These are phyloP conservation scores for Cicer chorassanicum DNA, from an alignment of 306 rosid genomes.

Conservation along the genomic window DNA sequence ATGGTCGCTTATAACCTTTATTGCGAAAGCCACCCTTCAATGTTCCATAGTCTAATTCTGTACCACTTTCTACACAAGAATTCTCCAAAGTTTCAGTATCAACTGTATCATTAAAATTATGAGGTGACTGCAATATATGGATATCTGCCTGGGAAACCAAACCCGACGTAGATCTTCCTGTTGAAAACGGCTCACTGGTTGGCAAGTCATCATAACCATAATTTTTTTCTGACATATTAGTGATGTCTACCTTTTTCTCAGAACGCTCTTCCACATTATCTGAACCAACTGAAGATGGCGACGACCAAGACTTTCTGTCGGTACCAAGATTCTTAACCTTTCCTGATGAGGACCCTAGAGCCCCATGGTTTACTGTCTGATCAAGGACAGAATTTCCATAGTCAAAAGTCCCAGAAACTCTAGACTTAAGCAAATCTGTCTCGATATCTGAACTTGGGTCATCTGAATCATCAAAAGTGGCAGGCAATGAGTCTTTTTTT, in stretches of 20 bases:
- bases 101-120: slow-evolving; percentile 46
- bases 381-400: slow-evolving; percentile 49
- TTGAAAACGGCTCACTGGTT: slow-evolving; percentile 46
- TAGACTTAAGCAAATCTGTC: slow-evolving; percentile 53
- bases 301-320: slow-evolving; percentile 47
- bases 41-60: slow-evolving; percentile 61
- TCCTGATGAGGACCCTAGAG: slow-evolving; percentile 54
- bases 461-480: slow-evolving; percentile 82
- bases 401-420: slow-evolving; percentile 46
- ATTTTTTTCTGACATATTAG: slow-evolving; percentile 42
- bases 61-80: slow-evolving; percentile 47
- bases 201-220: slow-evolving; percentile 46
- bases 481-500: slow-evolving; percentile 57
- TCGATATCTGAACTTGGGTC: slow-evolving; percentile 73
- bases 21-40: slow-evolving; percentile 90
- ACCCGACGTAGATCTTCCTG: slow-evolving; percentile 40
- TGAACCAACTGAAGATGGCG: slow-evolving; percentile 53
- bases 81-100: slow-evolving; percentile 45
- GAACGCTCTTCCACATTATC: slow-evolving; percentile 46
- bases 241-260: slow-evolving; percentile 43
- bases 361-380: slow-evolving; percentile 50
- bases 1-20: slow-evolving; percentile 59
- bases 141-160: slow-evolving; percentile 35
- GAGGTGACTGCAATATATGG: slow-evolving; percentile 42
- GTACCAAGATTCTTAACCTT: slow-evolving; percentile 46